Conservation (phyloP, 2,329 filamentous ascomycete genomes). For the Alternaria rosae region DNA sequence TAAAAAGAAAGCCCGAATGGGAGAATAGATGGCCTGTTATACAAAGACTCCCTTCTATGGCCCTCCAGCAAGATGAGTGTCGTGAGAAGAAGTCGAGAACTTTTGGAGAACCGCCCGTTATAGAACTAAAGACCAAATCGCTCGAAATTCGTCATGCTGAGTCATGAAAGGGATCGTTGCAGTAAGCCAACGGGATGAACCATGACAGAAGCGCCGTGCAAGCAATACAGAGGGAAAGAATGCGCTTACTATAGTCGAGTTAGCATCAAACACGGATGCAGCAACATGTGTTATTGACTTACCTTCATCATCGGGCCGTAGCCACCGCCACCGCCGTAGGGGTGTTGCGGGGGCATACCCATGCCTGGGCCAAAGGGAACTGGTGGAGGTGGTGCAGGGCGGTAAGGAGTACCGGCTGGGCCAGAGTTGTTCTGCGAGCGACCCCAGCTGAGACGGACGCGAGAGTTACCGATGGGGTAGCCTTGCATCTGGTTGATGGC, state of each 20-base stretch:
- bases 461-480: slow-evolving; percentile 98
- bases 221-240: slow-evolving; percentile 47
- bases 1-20: slow-evolving; percentile 41
- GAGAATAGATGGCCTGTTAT: slow-evolving; percentile 48
- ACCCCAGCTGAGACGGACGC: slow-evolving; percentile 96
- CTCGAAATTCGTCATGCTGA: slow-evolving; percentile 49
- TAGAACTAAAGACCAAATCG: slow-evolving; percentile 46
- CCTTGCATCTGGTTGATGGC: slow-evolving; percentile 99
- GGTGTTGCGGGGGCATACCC: slow-evolving; percentile 70
- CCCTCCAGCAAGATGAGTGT: slow-evolving; percentile 45
- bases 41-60: slow-evolving; percentile 47
- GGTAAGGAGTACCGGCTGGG: slow-evolving; percentile 92
- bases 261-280: slow-evolving; percentile 15
- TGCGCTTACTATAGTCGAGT: slow-evolving; percentile 45
- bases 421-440: slow-evolving; percentile 99
- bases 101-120: slow-evolving; percentile 50
- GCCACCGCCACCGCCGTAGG: slow-evolving; percentile 60
- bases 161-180: slow-evolving; percentile 49
- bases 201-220: slow-evolving; percentile 45
- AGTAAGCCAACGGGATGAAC: slow-evolving; percentile 45
- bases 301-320: slow-evolving; percentile 76
- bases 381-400: slow-evolving; percentile 84
- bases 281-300: slow-evolving; percentile 18
- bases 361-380: slow-evolving; percentile 69
- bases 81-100: slow-evolving; percentile 49